Evolutionary conservation across 2,329 filamentous ascomycete species (phyloP).

Genomic region (Pyrenochaeta sp.): DNA sequence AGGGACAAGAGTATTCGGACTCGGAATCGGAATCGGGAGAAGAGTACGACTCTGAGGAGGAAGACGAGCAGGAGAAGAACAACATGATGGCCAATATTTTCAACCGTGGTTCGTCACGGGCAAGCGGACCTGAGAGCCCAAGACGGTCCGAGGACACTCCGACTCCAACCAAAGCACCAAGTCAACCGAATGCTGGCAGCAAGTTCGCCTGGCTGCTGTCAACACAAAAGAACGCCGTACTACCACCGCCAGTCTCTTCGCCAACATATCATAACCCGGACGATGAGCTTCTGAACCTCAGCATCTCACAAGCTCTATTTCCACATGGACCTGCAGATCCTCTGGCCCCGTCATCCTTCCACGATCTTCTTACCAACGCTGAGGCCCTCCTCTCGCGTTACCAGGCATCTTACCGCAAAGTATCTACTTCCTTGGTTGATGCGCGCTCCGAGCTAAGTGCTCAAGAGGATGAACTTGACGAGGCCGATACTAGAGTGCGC

Average conservation of each 20-base stretch:
- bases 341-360: conserved; percentile 62
- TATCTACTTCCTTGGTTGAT: conserved; percentile 55
- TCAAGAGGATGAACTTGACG: conserved; percentile 68
- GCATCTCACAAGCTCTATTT: conserved; percentile 64
- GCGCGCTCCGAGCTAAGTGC: conserved; percentile 64
- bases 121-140: conserved; percentile 32
- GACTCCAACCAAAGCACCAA: conserved; percentile 29
- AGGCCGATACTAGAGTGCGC: conserved; percentile 64
- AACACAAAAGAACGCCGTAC: conserved; percentile 44
- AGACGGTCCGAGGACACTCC: conserved; percentile 23
- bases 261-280: conserved; percentile 49
- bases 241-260: conserved; percentile 32
- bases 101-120: conserved; percentile 41
- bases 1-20: conserved; percentile 39
- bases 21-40: conserved; percentile 38
- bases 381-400: conserved; percentile 63
- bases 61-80: conserved; percentile 33
- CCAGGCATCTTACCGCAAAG: conserved; percentile 63
- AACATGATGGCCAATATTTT: conserved; percentile 47
- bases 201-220: conserved; percentile 49
- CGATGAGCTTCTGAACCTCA: conserved; percentile 63
- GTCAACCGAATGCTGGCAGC: conserved; percentile 36
- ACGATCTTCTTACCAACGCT: conserved; percentile 65
- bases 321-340: conserved; percentile 60
- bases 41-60: conserved; percentile 34